Conservation (phyloP, 768 basidiomycete genomes). For the Tephrocybe rancida region DNA sequence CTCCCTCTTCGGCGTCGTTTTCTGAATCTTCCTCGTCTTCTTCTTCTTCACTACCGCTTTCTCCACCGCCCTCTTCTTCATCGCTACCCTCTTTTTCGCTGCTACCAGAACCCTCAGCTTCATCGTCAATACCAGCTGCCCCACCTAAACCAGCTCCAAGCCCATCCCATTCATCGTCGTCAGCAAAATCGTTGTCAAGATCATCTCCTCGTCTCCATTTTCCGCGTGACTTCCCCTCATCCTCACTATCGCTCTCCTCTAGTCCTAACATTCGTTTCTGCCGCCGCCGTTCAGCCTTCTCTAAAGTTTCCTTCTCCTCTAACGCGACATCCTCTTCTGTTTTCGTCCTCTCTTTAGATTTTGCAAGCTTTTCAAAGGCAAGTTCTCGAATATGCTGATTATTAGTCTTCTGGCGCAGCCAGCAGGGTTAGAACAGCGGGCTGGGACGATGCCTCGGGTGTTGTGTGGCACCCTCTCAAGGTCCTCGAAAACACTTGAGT, state of each 20-base stretch:
- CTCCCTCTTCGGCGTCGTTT: constrained; percentile 38
- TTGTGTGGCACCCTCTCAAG: no score
- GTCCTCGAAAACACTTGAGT: no score
- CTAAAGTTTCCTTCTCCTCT: constrained; percentile 84
- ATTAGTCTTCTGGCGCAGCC: constrained; percentile 64
- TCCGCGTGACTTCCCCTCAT: constrained; percentile 42
- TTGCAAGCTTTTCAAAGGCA: constrained; percentile 90
- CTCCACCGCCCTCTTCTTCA: constrained; percentile 31
- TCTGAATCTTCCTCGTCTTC: constrained; percentile 39
- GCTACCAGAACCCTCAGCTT: constrained; percentile 37
- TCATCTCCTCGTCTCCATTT: constrained; percentile 79
- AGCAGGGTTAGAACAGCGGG: constrained; percentile 21
- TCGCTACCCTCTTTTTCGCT: constrained; percentile 45
- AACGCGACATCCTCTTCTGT: constrained; percentile 93
- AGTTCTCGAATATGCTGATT: constrained; percentile 92
- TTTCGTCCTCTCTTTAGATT: constrained; percentile 93
- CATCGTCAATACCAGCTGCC: constrained; percentile 36
- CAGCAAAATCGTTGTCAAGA: constrained; percentile 83
- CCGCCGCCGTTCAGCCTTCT: constrained; percentile 82
- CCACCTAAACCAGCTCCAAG: constrained; percentile 42
- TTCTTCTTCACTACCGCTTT: no score
- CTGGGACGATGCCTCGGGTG: constrained; percentile 16
- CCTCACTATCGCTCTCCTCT: constrained; percentile 67
- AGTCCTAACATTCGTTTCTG: constrained; percentile 85
- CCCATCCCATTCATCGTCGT: constrained; percentile 40